Percentiles rank a stretch among this genome's conserved stretches.
Conservation (phyloP, 2,329 filamentous ascomycete genomes). For the Hymenoscyphus albidus region DNA sequence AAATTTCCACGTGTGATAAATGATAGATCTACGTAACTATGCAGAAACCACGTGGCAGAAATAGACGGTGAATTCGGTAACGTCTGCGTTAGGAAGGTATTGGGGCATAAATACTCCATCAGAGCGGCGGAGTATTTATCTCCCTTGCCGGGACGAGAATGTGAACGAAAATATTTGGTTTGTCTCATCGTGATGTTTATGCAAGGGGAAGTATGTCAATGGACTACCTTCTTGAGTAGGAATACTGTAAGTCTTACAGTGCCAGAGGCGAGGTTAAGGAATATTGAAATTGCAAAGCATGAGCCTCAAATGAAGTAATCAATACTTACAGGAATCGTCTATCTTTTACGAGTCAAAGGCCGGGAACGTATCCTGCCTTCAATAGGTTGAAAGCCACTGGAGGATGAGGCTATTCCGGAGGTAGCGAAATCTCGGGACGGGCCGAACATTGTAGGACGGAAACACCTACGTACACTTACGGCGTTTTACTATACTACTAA, state of each 20-base stretch:
- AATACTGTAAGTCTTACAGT: not conserved
- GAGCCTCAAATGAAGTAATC: not conserved
- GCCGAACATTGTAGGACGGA: not conserved
- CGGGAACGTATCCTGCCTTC: not conserved
- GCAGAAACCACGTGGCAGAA: not conserved
- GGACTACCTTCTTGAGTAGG: not conserved
- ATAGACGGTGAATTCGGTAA: not conserved
- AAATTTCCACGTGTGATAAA: conserved; percentile 1
- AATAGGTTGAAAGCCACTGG: not conserved
- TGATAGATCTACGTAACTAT: conserved; percentile 4
- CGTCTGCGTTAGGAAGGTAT: not conserved
- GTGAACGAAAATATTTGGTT: not conserved
- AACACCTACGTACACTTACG: not conserved
- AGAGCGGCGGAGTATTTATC: not conserved
- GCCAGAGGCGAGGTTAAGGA: not conserved
- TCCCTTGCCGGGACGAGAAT: not conserved
- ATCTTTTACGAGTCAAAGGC: not conserved
- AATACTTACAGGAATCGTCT: not conserved
- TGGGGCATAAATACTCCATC: not conserved
- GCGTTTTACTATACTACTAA: not conserved
- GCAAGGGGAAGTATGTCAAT: not conserved
- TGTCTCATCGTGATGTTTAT: not conserved
- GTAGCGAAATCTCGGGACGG: conserved; percentile 6
- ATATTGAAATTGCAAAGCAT: not conserved
- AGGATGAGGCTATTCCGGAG: not conserved